These are phyloP conservation scores for Pestalotiopsis sp. DNA, from an alignment of 2,329 filamentous ascomycete genomes.

Conservation along the genomic window DNA sequence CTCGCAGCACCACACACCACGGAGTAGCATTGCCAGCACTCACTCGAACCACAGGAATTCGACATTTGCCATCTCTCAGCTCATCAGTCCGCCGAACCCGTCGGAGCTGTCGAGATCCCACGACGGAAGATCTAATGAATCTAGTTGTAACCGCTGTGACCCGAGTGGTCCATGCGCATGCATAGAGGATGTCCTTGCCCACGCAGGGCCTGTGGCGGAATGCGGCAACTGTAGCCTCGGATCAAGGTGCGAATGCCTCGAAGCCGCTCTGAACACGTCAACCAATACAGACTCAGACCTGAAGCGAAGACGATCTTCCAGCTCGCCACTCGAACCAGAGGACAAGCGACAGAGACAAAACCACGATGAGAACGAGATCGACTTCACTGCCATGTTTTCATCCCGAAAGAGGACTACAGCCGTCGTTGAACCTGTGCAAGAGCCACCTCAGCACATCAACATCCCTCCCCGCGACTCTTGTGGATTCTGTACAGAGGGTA, in stretches of 20 bases:
- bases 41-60: slow-evolving; percentile 31
- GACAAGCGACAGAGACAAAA: slow-evolving; percentile 61
- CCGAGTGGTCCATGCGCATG: slow-evolving; percentile 58
- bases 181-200: slow-evolving; percentile 59
- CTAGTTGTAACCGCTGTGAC: slow-evolving; percentile 58
- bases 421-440: slow-evolving; percentile 32
- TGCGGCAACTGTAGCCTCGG: slow-evolving; percentile 69
- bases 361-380: slow-evolving; percentile 63
- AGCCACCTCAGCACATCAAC: slow-evolving; percentile 30
- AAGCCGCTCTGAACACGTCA: slow-evolving; percentile 42
- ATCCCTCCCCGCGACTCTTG: slow-evolving; percentile 67
- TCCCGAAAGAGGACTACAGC: slow-evolving; percentile 45
- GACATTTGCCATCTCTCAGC: slow-evolving; percentile 59
- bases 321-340: slow-evolving; percentile 40
- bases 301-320: slow-evolving; percentile 53
- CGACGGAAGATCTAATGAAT: slow-evolving; percentile 32
- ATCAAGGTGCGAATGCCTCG: slow-evolving; percentile 64
- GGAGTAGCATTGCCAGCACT: slow-evolving; percentile 28
- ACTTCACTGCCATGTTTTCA: slow-evolving; percentile 69
- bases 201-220: slow-evolving; percentile 48
- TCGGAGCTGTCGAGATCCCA: slow-evolving; percentile 21
- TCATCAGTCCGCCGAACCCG: slow-evolving; percentile 55
- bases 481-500: slow-evolving; percentile 82
- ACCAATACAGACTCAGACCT: slow-evolving; percentile 39
- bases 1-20: slow-evolving; percentile 29